Conservation (phyloP, 1,139 yeast species). For the Blastobotrys petasosporus region DNA sequence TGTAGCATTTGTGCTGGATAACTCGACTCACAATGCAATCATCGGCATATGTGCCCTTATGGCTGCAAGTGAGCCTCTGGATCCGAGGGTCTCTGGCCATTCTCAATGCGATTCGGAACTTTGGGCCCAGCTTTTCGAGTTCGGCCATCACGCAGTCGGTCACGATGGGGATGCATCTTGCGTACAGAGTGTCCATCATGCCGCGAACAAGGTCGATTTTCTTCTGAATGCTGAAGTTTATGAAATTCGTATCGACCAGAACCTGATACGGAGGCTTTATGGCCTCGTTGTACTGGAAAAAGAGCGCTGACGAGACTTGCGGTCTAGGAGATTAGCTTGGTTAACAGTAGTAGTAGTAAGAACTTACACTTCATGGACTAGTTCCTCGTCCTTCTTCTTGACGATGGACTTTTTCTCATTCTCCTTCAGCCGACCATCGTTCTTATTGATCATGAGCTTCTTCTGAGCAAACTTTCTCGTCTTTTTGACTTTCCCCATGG, state of each 20-base stretch:
- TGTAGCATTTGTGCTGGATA: conserved; percentile 91
- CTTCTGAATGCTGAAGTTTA: conserved; percentile 92
- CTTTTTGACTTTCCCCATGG: conserved; percentile 94
- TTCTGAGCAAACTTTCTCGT: conserved; percentile 94
- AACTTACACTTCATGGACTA: conserved; percentile 55
- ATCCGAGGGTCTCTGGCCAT: conserved; percentile 93
- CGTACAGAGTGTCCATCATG: conserved; percentile 91
- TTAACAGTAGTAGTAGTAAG: neutral
- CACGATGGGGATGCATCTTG: conserved; percentile 90
- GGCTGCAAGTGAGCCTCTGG: conserved; percentile 79
- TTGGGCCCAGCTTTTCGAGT: conserved; percentile 90
- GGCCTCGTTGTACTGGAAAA: conserved; percentile 90
- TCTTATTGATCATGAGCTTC: conserved; percentile 69
- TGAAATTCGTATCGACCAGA: conserved; percentile 90
- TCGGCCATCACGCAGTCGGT: conserved; percentile 99
- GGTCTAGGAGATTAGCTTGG: too few relatives aligned
- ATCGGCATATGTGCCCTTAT: conserved; percentile 96
- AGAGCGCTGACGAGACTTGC: conserved; percentile 90
- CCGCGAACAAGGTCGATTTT: conserved; percentile 90
- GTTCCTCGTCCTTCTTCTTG: conserved; percentile 61
- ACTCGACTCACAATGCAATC: conserved; percentile 92
- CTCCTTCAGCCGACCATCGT: conserved; percentile 58
- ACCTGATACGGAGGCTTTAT: conserved; percentile 97
- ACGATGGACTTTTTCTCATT: conserved; percentile 34
- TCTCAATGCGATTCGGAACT: conserved; percentile 83